phyloP scores from a whole-genome alignment of 306 rosid species.

The Phaseolus lunatus region DNA sequence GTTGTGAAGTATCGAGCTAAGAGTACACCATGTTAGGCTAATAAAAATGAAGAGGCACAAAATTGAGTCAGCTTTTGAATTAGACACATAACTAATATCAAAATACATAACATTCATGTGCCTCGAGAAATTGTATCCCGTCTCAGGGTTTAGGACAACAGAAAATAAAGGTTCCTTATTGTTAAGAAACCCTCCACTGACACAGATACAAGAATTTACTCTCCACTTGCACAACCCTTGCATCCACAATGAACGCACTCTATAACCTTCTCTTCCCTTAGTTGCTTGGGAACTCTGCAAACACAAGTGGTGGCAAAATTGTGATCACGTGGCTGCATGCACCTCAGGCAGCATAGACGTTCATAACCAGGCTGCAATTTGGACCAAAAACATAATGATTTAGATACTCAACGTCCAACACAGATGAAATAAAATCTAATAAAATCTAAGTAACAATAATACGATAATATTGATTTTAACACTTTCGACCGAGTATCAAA shows the following conservation, averaged over 20 bases:
- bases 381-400: conserved; percentile 21
- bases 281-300: conserved; percentile 89
- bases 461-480: background rate
- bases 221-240: conserved; percentile 94
- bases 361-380: conserved; percentile 87
- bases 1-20: background rate
- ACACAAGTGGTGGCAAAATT: conserved; percentile 90
- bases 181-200: conserved; percentile 33
- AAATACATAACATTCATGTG: background rate
- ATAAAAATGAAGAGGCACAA: conserved; percentile 1
- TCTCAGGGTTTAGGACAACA: conserved; percentile 26
- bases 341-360: conserved; percentile 83
- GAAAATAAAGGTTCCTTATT: background rate
- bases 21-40: background rate
- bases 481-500: background rate
- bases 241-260: conserved; percentile 96
- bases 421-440: conserved; percentile 25
- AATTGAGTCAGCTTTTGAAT: conserved; percentile 2
- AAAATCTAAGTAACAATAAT: background rate
- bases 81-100: background rate
- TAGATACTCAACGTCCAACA: background rate
- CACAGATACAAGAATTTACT: conserved; percentile 47
- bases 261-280: conserved; percentile 86
- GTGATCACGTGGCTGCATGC: conserved; percentile 94
- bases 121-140: background rate